Percentiles rank a stretch among this genome's conserved stretches.
Evolutionary conservation across 805 yeast species (phyloP).

Genomic region (Cyberlindnera mycetangii): DNA sequence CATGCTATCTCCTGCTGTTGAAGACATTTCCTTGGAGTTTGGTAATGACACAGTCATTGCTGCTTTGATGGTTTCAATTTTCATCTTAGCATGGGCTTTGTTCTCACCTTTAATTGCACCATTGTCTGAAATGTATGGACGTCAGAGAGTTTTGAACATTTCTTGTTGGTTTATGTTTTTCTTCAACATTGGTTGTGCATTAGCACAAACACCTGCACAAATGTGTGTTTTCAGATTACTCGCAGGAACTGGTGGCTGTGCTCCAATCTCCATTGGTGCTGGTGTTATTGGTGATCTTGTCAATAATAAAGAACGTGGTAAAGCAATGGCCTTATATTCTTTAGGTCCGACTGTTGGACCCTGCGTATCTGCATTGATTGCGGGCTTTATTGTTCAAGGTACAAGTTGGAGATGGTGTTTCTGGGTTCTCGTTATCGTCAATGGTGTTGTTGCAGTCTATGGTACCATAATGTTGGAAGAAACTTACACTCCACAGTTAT

Average conservation of each 20-base stretch:
- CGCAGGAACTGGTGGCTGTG: conserved; percentile 67
- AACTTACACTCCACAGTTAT: conserved; percentile 55
- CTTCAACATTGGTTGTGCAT: conserved; percentile 59
- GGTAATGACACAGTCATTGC: conserved; percentile 39
- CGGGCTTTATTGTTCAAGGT: conserved; percentile 54
- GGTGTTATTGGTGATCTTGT: conserved; percentile 65
- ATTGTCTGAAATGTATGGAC: conserved; percentile 56
- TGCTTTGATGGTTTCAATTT: conserved; percentile 52
- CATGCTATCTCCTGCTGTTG: conserved; percentile 58
- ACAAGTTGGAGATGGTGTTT: conserved; percentile 64
- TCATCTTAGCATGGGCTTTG: conserved; percentile 62
- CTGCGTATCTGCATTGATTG: conserved; percentile 51
- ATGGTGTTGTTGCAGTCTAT: conserved; percentile 43
- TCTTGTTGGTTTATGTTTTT: conserved; percentile 47
- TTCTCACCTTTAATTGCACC: conserved; percentile 64
- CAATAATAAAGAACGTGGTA: conserved; percentile 46
- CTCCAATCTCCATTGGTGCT: conserved; percentile 67
- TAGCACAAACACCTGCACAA: conserved; percentile 50
- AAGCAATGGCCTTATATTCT: conserved; percentile 54
- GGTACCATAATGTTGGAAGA: conserved; percentile 49
- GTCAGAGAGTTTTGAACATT: conserved; percentile 47
- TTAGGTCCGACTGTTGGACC: conserved; percentile 56
- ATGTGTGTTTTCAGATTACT: conserved; percentile 57
- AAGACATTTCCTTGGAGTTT: conserved; percentile 43
- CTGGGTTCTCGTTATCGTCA: conserved; percentile 53